Conservation (phyloP, 2,329 filamentous ascomycete species). For the Fonsecaea nubica region DNA sequence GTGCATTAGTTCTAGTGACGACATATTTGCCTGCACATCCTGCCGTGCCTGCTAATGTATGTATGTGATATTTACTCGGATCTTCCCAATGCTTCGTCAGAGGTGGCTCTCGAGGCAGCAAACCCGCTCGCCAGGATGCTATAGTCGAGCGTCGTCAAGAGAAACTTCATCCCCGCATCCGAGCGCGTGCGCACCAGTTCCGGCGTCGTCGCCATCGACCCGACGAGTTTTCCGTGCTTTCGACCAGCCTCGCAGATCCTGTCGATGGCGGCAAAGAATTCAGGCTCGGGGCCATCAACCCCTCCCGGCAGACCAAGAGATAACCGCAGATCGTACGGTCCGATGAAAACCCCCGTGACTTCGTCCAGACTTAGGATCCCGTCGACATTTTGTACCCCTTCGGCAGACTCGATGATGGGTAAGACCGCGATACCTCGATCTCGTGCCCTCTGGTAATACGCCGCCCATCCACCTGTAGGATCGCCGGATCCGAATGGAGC, state of each 20-base stretch:
- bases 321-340: background rate
- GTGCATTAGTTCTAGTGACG: too few species aligned
- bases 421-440: background rate
- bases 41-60: too few species aligned
- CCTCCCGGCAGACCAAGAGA: conserved; percentile 8
- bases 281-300: background rate
- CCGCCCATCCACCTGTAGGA: background rate
- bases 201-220: background rate
- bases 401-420: conserved; percentile 6
- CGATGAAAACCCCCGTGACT: conserved; percentile 4
- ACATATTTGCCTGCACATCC: too few species aligned
- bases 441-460: background rate
- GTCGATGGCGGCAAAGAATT: background rate
- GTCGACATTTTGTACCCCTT: background rate
- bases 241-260: background rate
- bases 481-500: conserved; percentile 3
- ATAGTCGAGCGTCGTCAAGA: background rate
- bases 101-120: too few species aligned
- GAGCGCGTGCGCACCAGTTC: background rate
- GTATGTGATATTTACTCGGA: too few species aligned
- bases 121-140: too few species aligned
- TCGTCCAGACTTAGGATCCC: background rate
- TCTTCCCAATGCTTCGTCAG: too few species aligned
- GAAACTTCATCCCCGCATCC: background rate
- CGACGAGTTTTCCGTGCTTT: background rate